Evolutionary conservation across 2,329 filamentous ascomycete species (phyloP).

Genomic region (Talaromyces amestolkiae): DNA sequence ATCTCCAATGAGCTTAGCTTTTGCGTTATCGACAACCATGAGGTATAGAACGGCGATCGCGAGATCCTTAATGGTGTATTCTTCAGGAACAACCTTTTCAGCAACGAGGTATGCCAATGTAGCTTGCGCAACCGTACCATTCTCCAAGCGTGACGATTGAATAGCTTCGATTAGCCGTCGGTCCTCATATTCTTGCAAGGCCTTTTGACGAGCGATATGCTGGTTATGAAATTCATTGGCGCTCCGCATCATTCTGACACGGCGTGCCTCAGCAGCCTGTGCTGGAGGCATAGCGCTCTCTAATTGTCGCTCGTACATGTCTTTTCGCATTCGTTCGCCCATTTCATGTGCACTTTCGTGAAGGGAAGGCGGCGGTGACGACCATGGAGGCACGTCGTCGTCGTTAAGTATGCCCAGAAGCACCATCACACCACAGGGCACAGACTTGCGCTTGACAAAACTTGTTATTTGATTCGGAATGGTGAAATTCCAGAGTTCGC

Average conservation of each 20-base stretch:
- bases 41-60: slow-evolving; percentile 30
- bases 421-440: slow-evolving; percentile 31
- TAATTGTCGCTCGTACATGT: slow-evolving; percentile 22
- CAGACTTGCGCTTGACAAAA: slow-evolving; percentile 26
- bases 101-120: slow-evolving; percentile 28
- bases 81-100: slow-evolving; percentile 24
- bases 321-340: slow-evolving; percentile 22
- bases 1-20: slow-evolving; percentile 24
- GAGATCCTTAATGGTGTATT: slow-evolving; percentile 25
- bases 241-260: slow-evolving; percentile 23
- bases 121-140: slow-evolving; percentile 25
- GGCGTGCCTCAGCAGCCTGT: slow-evolving; percentile 26
- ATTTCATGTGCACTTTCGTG: slow-evolving; percentile 20
- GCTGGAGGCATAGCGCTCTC: slow-evolving; percentile 29
- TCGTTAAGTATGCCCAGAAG: slow-evolving; percentile 27
- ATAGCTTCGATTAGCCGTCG: slow-evolving; percentile 27
- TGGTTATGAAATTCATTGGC: slow-evolving; percentile 22
- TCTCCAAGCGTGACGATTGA: slow-evolving; percentile 26
- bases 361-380: slow-evolving; percentile 18
- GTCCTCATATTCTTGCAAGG: slow-evolving; percentile 25
- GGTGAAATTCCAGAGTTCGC: slow-evolving; percentile 27
- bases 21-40: slow-evolving; percentile 26
- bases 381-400: slow-evolving; percentile 29
- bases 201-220: slow-evolving; percentile 19
- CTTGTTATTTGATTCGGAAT: slow-evolving; percentile 24